These are phyloP conservation scores for Chimonanthus praecox DNA, from an alignment of 164 flowering plant genomes.

Conservation along the genomic window DNA sequence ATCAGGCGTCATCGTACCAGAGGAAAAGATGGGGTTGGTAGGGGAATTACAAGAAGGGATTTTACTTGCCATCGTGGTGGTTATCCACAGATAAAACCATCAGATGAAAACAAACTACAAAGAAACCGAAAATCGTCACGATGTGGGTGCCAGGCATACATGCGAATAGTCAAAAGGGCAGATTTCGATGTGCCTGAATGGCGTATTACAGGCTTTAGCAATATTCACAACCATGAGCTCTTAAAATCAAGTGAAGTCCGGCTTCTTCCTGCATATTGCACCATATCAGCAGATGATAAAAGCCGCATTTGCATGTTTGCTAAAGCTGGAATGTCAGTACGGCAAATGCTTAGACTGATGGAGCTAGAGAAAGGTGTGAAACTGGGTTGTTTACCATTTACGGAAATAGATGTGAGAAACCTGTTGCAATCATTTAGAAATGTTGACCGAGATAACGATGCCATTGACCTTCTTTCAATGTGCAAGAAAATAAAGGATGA, in stretches of 20 bases:
- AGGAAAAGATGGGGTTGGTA: conserved; percentile 79
- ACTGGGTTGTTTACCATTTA: conserved; percentile 67
- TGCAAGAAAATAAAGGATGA: conserved; percentile 72
- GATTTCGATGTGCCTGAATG: conserved; percentile 81
- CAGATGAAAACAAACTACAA: conserved; percentile 67
- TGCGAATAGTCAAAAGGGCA: conserved; percentile 75
- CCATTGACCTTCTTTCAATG: conserved; percentile 61
- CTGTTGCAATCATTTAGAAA: conserved; percentile 64
- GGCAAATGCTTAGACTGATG: conserved; percentile 75
- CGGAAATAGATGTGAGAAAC: conserved; percentile 74
- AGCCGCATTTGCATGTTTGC: conserved; percentile 77
- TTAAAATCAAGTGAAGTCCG: conserved; percentile 48
- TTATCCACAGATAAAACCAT: conserved; percentile 62
- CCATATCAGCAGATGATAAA: conserved; percentile 68
- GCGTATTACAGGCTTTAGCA: conserved; percentile 76
- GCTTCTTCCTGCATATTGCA: conserved; percentile 57
- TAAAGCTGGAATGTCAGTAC: conserved; percentile 80
- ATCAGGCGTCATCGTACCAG: conserved; percentile 82
- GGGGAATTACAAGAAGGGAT: conserved; percentile 80
- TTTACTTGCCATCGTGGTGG: conserved; percentile 89
- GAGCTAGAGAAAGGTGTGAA: conserved; percentile 80
- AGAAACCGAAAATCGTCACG: conserved; percentile 79
- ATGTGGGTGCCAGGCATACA: conserved; percentile 81
- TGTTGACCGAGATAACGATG: conserved; percentile 62
- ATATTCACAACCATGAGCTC: conserved; percentile 78